Evolutionary conservation across 768 basidiomycete genomes (phyloP).

Genomic region (Hydnomerulius pinastri): DNA sequence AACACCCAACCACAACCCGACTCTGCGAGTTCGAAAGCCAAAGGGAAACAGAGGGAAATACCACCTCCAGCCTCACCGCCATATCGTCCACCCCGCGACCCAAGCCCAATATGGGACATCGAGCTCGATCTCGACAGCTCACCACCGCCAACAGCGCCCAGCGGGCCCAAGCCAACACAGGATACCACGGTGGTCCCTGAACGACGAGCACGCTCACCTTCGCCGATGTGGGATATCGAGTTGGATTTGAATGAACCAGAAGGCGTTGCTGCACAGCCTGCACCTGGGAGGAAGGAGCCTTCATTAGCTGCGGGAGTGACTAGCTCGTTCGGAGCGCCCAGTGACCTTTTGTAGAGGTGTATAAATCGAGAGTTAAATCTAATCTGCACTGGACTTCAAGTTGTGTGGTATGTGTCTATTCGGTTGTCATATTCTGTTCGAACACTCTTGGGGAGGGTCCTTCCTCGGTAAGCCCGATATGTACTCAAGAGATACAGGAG

Average conservation of each 20-base stretch:
- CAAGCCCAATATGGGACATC: constrained; percentile 74
- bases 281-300: neutral
- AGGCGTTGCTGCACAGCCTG: neutral
- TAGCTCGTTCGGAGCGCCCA: neutral
- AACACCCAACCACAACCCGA: neutral
- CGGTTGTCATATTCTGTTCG: too few relatives aligned
- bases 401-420: too few relatives aligned
- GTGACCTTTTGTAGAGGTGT: neutral
- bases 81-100: constrained; percentile 35
- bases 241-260: constrained; percentile 41
- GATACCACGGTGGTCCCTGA: neutral
- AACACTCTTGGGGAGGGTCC: too few relatives aligned
- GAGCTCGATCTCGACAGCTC: constrained; percentile 53
- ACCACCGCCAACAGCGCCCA: constrained; percentile 16
- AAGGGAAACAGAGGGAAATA: constrained; percentile 26
- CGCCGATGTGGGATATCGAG: constrained; percentile 44
- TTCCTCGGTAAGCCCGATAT: too few relatives aligned
- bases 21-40: constrained; percentile 3
- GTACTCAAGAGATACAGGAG: too few relatives aligned
- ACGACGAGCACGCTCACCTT: constrained; percentile 22
- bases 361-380: too few relatives aligned
- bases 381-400: too few relatives aligned
- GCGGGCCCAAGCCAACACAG: neutral
- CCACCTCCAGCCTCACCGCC: constrained; percentile 1
- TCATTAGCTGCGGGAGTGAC: too few relatives aligned